A percentile compares a stretch with the other conserved stretches of the same genome.
Evolutionary conservation across 139 green algal species (phyloP).

Genomic region (Bryopsis sp.): DNA sequence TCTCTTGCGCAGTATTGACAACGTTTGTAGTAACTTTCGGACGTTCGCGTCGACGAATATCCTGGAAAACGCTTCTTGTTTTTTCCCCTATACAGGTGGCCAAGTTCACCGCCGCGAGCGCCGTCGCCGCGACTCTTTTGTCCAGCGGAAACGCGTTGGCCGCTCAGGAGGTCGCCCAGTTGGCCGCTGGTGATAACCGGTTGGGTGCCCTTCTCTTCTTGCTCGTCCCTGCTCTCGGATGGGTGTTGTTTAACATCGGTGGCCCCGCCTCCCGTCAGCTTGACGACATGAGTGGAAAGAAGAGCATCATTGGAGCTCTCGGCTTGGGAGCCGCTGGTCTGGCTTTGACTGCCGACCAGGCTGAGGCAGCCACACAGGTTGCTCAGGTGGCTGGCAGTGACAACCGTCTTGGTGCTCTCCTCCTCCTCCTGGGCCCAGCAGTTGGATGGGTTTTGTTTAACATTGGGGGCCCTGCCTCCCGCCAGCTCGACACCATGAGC

Average conservation of each 20-base stretch:
- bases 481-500: slow-evolving; percentile 25
- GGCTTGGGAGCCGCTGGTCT: neutral
- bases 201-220: slow-evolving; percentile 38
- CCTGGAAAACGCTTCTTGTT: no score
- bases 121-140: no score
- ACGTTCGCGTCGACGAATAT: no score
- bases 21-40: no score
- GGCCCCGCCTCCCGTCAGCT: slow-evolving; percentile 51
- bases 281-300: slow-evolving; percentile 32
- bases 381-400: slow-evolving; percentile 8
- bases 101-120: no score
- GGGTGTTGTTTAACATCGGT: slow-evolving; percentile 75
- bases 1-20: no score
- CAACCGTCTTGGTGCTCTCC: slow-evolving; percentile 22
- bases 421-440: slow-evolving; percentile 20
- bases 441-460: slow-evolving; percentile 29
- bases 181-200: slow-evolving; percentile 60
- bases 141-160: no score
- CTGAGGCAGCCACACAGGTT: neutral
- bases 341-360: neutral
- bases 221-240: slow-evolving; percentile 39
- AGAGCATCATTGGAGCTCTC: no score
- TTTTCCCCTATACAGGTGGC: no score
- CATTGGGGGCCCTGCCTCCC: slow-evolving; percentile 19
- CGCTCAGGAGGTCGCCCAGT: slow-evolving; percentile 55